Percentiles rank a stretch among this genome's conserved stretches.
These are phyloP conservation scores for Claviceps purpurea DNA, from an alignment of 2,329 filamentous ascomycete species.

Conservation along the genomic window DNA sequence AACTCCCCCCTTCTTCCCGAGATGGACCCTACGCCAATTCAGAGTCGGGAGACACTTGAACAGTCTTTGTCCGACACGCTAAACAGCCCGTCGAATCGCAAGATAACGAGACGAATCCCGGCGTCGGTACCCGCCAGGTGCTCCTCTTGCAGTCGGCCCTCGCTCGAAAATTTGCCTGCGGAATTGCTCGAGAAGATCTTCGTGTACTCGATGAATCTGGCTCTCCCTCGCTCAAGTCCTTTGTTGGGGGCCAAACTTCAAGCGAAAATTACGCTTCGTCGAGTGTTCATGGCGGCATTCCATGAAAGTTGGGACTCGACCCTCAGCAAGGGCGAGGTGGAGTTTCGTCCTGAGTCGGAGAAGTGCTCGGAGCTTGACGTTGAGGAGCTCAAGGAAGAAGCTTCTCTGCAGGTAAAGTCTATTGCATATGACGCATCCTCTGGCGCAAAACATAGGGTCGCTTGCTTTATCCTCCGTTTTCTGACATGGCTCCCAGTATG, in stretches of 20 bases:
- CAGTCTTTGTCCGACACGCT: conserved; percentile 7
- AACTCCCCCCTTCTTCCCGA: neutral
- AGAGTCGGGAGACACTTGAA: conserved; percentile 31
- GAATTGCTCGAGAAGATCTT: conserved; percentile 43
- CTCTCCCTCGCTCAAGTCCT: conserved; percentile 30
- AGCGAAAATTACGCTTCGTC: conserved; percentile 21
- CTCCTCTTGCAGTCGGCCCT: conserved; percentile 12
- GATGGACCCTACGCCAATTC: conserved; percentile 37
- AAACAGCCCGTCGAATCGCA: conserved; percentile 1
- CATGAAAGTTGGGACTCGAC: conserved; percentile 25
- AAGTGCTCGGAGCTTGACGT: too few relatives aligned
- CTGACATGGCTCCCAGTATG: conserved; percentile 20
- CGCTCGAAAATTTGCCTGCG: conserved; percentile 28
- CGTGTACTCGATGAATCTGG: conserved; percentile 33
- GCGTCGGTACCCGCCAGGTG: conserved; percentile 17
- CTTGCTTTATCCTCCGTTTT: neutral
- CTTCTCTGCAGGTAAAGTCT: conserved; percentile 29
- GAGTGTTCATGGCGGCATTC: conserved; percentile 23
- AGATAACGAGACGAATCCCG: conserved; percentile 17
- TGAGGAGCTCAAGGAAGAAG: conserved; percentile 19
- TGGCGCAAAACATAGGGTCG: neutral
- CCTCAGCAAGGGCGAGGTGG: conserved; percentile 14
- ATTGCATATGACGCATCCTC: neutral
- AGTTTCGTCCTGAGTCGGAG: neutral
- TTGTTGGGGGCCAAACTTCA: conserved; percentile 35